Evolutionary conservation across 768 basidiomycete genomes (phyloP), one percentile per base, ranked within the genome.

Genomic region (Fomitopsis serialis): DNA sequence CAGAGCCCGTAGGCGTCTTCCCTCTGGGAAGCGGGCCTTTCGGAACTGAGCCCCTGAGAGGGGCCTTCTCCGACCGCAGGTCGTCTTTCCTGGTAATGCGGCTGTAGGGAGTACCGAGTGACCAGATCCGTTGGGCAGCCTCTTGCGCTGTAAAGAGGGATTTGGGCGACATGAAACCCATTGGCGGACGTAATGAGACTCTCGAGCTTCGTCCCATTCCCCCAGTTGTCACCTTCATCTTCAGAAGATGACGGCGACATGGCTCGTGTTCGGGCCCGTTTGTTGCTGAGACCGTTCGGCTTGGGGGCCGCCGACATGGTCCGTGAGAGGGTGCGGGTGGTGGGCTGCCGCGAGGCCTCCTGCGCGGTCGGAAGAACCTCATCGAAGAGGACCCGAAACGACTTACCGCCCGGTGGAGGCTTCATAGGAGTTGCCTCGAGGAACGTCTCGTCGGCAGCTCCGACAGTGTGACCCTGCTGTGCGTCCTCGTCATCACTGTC

Each of bases 371-470:
- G 55, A 36, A 48, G 45, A 19, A 53, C 57, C 45, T 79, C 77
- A 24, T 87, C 79, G 63, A 92, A 92, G 44, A 92, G 68, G 25
- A 79, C 67, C 56, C 78, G 82, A 72, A 89, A 92, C 2, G 75
- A 75, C 64, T 80, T 85, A 48, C 77, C 76, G 43, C 78, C 77
- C 23, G 70, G 69, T 2, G 76, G 74, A 21, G 72, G 72, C 65
- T 91, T 91, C 50, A 82, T 72, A 9, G 89, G 89, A 4, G 89
- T 88, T 62, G 89, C 82, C 29, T 75, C 80, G 4, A 92, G 74
- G 63, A 87, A 84, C 11, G 77, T 80, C 19, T 53, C 63, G 23
- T 69, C 67, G 32, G 64, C 44, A 36, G 61, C 63, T 46, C 58
- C 58, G 40, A 65, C 70, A 52, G 23, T 32, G 10, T 48, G 49